Conservation (phyloP, 495 filamentous ascomycete species). For the Entonaema liquescens region DNA sequence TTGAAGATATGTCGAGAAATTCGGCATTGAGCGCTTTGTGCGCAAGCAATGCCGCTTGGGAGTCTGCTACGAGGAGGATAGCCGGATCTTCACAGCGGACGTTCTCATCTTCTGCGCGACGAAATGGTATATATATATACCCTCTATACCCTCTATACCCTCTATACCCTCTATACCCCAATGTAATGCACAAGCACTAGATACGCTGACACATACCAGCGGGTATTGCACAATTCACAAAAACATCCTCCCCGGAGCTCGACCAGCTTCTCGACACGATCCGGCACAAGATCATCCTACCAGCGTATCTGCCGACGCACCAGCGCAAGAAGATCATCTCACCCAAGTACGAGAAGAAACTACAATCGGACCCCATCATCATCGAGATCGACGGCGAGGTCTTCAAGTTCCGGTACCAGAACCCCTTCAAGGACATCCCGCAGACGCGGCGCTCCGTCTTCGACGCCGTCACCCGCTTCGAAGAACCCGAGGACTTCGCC, state of each 20-base stretch:
- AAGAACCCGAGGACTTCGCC: constrained; percentile 64
- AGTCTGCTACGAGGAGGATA: constrained; percentile 33
- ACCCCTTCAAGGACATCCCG: constrained; percentile 47
- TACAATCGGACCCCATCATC: constrained; percentile 66
- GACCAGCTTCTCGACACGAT: constrained; percentile 58
- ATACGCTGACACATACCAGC: constrained; percentile 9
- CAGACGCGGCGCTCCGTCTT: constrained; percentile 48
- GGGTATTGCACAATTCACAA: constrained; percentile 44
- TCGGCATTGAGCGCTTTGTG: constrained; percentile 35
- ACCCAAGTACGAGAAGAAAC: constrained; percentile 56
- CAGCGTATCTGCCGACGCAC: constrained; percentile 62
- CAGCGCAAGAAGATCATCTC: constrained; percentile 66
- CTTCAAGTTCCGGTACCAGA: constrained; percentile 62
- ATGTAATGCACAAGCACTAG: too few species aligned
- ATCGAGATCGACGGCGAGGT: constrained; percentile 68
- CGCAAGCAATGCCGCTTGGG: constrained; percentile 39
- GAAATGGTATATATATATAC: constrained; percentile 30
- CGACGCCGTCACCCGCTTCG: constrained; percentile 59
- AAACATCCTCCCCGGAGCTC: constrained; percentile 48
- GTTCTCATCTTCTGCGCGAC: constrained; percentile 38
- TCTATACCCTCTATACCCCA: background rate
- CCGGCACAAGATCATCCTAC: constrained; percentile 71
- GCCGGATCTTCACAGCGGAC: constrained; percentile 21
- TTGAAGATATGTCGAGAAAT: constrained; percentile 36
- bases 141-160: background rate